Evolutionary conservation across 306 rosid species (phyloP).

Genomic region (Psophocarpus tetragonolobus): DNA sequence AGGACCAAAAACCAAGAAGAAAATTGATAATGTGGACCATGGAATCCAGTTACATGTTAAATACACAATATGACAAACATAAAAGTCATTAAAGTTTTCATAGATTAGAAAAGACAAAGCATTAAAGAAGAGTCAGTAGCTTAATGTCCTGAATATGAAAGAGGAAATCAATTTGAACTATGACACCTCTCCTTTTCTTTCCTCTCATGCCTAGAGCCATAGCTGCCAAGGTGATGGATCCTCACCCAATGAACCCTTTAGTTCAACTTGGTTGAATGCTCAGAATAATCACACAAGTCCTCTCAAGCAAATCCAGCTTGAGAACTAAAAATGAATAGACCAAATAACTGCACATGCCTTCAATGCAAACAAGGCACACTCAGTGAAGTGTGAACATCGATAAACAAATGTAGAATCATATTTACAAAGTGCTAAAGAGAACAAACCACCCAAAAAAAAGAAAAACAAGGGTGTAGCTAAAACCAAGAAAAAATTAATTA

Average conservation of each 20-base stretch:
- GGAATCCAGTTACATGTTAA: slow-evolving; percentile 22
- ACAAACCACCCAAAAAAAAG: background rate
- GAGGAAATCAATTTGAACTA: slow-evolving; percentile 55
- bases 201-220: slow-evolving; percentile 68
- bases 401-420: slow-evolving; percentile 42
- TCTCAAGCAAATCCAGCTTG: slow-evolving; percentile 17
- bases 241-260: slow-evolving; percentile 14
- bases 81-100: background rate
- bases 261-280: slow-evolving; percentile 33
- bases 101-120: background rate
- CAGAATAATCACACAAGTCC: slow-evolving; percentile 34
- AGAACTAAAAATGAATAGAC: slow-evolving; percentile 19
- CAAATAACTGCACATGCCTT: slow-evolving; percentile 2
- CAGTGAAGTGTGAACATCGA: background rate
- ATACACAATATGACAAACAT: background rate
- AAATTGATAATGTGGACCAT: slow-evolving; percentile 29
- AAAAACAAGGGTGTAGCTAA: background rate
- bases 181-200: slow-evolving; percentile 53
- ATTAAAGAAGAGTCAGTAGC: slow-evolving; percentile 23
- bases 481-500: slow-evolving; percentile 22
- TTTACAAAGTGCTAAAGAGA: slow-evolving; percentile 23
- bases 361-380: background rate
- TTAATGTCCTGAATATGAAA: slow-evolving; percentile 70
- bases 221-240: slow-evolving; percentile 11
- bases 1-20: slow-evolving; percentile 2